Base-by-base conservation (phyloP, 129 eudicot species). In the Centella asiatica region DNA sequence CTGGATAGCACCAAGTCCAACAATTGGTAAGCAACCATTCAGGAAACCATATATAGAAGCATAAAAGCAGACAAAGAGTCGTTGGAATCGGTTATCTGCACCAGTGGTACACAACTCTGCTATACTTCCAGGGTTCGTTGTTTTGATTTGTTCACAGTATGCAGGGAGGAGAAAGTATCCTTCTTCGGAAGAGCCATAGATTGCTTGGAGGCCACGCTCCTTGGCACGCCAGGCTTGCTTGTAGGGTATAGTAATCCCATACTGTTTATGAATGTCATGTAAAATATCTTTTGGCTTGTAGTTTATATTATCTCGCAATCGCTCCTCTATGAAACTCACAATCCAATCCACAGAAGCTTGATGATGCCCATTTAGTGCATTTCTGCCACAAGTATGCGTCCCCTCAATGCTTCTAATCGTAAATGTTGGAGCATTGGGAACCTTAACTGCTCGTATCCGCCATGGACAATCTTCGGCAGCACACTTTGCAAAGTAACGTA, bases 271-370 rank as follows among this genome's bases (percentile, higher is more conserved):
- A 32, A 81, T 62, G 37, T 81, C 87, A 36, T 60, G 75, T 65
- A 81, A 54, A 31, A 81, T 81, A 68, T 81, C 87, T 68, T 81
- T 81, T n/a, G 87, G 87, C 66, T 81, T 81, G 68, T 74, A 81
- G 29, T 77, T 81, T 52, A 74, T 74, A 52, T 81, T 74, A 12
- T 74, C 72, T 23, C 87, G 80, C 46, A 77, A 55, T 4, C 83
- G 54, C 29, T 81, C 80, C 70, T 77, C 87, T 65, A 81, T 77
- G 10, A 77, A 81, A 55, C 59, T 74, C 57, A 74, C 87, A 44
- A 81, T 74, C 87, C 87, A 77, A 62, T 81, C 87, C 32, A 81
- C 76, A 23, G 87, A 81, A 44, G 87, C 87, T 69, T 77, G 87
- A 48, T 81, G 83, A 63, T 81, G 87, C 29, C 87, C 78, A 29